Base-by-base conservation (phyloP, 2,329 filamentous ascomycete genomes). In the Pleurostoma richardsiae region DNA sequence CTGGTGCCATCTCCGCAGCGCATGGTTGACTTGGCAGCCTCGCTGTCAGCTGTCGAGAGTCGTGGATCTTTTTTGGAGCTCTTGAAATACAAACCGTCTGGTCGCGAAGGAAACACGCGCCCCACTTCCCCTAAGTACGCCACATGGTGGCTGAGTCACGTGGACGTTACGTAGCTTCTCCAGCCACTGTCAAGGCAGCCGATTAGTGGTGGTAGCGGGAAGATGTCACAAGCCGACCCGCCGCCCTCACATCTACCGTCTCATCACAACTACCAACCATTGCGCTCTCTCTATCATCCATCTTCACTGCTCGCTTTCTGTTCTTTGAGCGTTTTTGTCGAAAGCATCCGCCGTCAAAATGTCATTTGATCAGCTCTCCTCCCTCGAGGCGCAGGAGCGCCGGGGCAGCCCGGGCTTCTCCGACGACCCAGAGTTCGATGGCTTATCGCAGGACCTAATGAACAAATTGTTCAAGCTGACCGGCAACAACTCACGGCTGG, bases 401-500 rank as follows among this genome's bases (percentile, higher is more conserved):
- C 55, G 50, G 39, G 49, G 47, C 39, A 44, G 43, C 40, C 76
- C 83, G 41, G 73, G 82, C 59, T 99, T 96, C 71, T 77, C 80
- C 61, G 94, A 99, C 70, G 90, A 97, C 64, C 94, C 94, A 44
- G 90, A 90, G 54, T 99, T 97, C 76, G 81, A 89, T 61, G 78
- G 81, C 49, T 80, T 95, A 57, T 89, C 91, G 52, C 84, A 88
- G 61, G 79, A 86, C 49, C 80, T 97, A 50, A 95, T 88, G 68
- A 87, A 89, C 67, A 87, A 92, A 66, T 79, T 99, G 43, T 96
- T 96, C 72, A 83, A 85, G 51, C 79, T 99, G 52, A 91, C 91
- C 45, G 87, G 86, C 54, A 94, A 91, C 67, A 92, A 96, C 57
- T 84, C 88, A 47, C 85, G 89, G 49, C 79, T 99, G 27, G 85